Conservation (phyloP, 495 filamentous ascomycete genomes). For the Filosporella fistucella region DNA sequence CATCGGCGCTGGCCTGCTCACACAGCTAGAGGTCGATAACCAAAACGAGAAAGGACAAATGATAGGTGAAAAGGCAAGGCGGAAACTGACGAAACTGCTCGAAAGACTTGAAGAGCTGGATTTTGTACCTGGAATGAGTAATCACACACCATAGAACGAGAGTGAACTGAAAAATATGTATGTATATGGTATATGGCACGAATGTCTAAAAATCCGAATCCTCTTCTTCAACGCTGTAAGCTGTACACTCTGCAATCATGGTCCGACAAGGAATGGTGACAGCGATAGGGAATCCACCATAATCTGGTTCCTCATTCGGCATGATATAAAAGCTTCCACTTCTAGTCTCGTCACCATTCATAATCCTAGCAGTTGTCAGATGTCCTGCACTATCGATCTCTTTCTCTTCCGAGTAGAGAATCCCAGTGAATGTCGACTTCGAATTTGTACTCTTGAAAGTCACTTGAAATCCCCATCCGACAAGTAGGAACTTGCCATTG, state of each 20-base stretch:
- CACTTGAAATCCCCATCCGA: constrained; percentile 44
- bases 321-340: constrained; percentile 42
- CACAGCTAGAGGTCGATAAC: background rate
- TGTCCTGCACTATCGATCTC: constrained; percentile 31
- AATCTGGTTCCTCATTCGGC: constrained; percentile 45
- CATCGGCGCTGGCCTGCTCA: constrained; percentile 8
- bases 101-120: constrained; percentile 8
- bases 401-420: constrained; percentile 39
- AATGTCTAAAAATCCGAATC: constrained; percentile 7
- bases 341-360: constrained; percentile 47
- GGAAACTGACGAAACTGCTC: background rate
- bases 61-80: background rate
- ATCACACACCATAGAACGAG: no score
- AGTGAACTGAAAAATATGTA: no score
- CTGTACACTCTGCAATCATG: constrained; percentile 40
- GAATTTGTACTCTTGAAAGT: constrained; percentile 27
- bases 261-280: constrained; percentile 43
- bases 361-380: constrained; percentile 30
- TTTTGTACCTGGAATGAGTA: background rate
- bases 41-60: no score
- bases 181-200: no score
- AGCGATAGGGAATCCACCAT: constrained; percentile 44
- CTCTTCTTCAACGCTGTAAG: constrained; percentile 34
- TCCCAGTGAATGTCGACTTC: constrained; percentile 34
- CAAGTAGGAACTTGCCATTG: constrained; percentile 35